These are phyloP conservation scores for Apiotrichum montevideense DNA, from an alignment of 1,284 basidiomycete genomes.

Conservation along the genomic window DNA sequence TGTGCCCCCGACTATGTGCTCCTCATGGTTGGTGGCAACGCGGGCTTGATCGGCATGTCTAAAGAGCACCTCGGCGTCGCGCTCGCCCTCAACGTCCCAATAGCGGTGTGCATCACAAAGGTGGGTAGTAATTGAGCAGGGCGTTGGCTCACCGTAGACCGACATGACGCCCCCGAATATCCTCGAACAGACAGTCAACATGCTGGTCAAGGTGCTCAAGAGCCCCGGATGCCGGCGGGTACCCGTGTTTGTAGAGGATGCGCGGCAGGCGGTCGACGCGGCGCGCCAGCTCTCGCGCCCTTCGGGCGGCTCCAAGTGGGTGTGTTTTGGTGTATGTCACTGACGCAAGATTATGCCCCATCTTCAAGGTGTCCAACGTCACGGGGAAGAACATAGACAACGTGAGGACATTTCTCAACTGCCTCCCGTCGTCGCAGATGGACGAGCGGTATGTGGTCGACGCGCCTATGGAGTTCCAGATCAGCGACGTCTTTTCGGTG, in stretches of 20 bases:
- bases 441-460: slow-evolving; percentile 72
- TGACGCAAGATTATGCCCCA: slow-evolving; percentile 67
- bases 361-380: slow-evolving; percentile 91
- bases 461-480: slow-evolving; percentile 72
- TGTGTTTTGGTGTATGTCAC: background rate
- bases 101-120: slow-evolving; percentile 92
- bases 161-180: slow-evolving; percentile 97
- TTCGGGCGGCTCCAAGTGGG: slow-evolving; percentile 58
- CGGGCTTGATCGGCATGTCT: slow-evolving; percentile 91
- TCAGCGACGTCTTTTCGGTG: slow-evolving; percentile 61
- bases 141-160: slow-evolving; percentile 53
- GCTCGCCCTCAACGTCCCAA: slow-evolving; percentile 84
- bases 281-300: slow-evolving; percentile 61
- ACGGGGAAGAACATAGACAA: slow-evolving; percentile 75
- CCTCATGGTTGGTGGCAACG: slow-evolving; percentile 93
- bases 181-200: slow-evolving; percentile 80
- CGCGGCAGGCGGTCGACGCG: slow-evolving; percentile 66
- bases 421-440: slow-evolving; percentile 74
- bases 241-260: slow-evolving; percentile 47
- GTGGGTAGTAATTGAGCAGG: slow-evolving; percentile 46
- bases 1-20: slow-evolving; percentile 93
- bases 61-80: slow-evolving; percentile 95
- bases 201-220: slow-evolving; percentile 85
- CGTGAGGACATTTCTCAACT: slow-evolving; percentile 77
- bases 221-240: slow-evolving; percentile 82